Base-by-base conservation (phyloP, 192 early-diverging fungal genomes). In the Powellomyces hirtus region DNA sequence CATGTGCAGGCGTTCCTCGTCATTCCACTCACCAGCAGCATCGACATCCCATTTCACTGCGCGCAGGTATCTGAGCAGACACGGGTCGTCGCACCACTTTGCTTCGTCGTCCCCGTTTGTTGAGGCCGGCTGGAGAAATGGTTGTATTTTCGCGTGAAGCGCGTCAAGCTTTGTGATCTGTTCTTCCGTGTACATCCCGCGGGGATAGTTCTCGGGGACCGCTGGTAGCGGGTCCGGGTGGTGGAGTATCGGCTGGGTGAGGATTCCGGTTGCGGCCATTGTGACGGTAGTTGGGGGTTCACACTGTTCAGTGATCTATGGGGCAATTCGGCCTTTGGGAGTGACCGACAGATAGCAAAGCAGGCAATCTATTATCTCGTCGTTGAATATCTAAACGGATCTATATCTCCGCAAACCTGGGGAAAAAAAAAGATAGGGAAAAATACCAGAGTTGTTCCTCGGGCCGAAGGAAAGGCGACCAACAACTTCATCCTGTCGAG, bases 41-140 rank as follows among this genome's bases (percentile, higher is more conserved):
- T 76, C 69, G 24, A 89, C 69, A 61, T 89, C 78, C 83, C 91
- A 92, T 70, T 91, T 91, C 52, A 81, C 80, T 6, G 88, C 85
- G 14, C 86, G 78, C 59, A 92, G 70, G 61, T 91, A 92, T 24
- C 91, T 80, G 38, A 86, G 70, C 24, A 91, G 71, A 71, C 89
- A 90, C 11, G 68, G 73, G 57, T 66, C 72, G 63, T 75, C 65
- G 30, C 49, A 42, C 81, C 81, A 82, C 34, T 38, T 60, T 10
- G 38, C 37, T 51, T 80, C 81, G 27, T 66, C 64, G n/a, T 35
- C 64, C 30, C 40, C 34, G 52, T 1, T 42, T 35, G 4, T 64
- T 61, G 14, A 63, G 49, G 30, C 56, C 33, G 18, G 7, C 13
- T 8, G 16, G 29, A 62, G 37, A 16, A 37, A 8, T 8, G 40